Percentiles rank a stretch among this genome's conserved stretches.
Evolutionary conservation across 2,329 filamentous ascomycete species (phyloP).

Genomic region (Tolypocladium sp.): DNA sequence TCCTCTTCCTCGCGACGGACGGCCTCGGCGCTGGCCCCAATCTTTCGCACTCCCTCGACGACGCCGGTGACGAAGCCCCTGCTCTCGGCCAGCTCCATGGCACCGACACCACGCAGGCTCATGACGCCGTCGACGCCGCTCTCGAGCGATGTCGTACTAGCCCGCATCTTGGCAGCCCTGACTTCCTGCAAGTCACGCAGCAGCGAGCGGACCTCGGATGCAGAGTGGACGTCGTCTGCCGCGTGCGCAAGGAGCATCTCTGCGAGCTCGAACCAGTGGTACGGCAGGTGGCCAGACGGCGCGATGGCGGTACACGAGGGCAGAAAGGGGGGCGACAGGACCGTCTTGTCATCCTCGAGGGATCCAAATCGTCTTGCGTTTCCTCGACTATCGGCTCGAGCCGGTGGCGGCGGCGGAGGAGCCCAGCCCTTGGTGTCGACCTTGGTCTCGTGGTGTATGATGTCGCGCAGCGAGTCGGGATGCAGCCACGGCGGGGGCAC

Average conservation of each 20-base stretch:
- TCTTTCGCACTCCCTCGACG: conserved; percentile 76
- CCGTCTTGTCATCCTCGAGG: conserved; percentile 15
- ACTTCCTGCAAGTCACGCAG: conserved; percentile 80
- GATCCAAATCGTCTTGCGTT: conserved; percentile 26
- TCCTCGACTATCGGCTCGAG: conserved; percentile 36
- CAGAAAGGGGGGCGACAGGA: conserved; percentile 66
- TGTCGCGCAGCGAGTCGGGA: conserved; percentile 61
- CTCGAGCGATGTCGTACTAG: conserved; percentile 63
- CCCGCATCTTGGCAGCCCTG: conserved; percentile 78
- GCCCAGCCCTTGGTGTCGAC: conserved; percentile 65
- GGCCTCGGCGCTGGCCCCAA: conserved; percentile 74
- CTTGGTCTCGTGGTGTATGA: conserved; percentile 75
- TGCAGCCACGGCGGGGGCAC: conserved; percentile 84
- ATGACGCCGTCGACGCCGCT: conserved; percentile 63
- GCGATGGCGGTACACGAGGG: conserved; percentile 63
- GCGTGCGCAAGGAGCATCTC: conserved; percentile 82
- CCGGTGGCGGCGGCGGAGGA: conserved; percentile 60
- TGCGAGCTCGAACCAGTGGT: conserved; percentile 89
- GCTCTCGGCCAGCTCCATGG: conserved; percentile 86
- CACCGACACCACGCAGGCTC: conserved; percentile 65
- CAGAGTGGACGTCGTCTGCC: conserved; percentile 67
- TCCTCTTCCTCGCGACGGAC: conserved; percentile 70
- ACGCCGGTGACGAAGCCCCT: conserved; percentile 77
- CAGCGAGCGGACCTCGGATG: conserved; percentile 65
- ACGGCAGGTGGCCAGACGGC: conserved; percentile 66